Evolutionary conservation across 2,329 filamentous ascomycete species (phyloP).

Genomic region (Alternaria arbusti): DNA sequence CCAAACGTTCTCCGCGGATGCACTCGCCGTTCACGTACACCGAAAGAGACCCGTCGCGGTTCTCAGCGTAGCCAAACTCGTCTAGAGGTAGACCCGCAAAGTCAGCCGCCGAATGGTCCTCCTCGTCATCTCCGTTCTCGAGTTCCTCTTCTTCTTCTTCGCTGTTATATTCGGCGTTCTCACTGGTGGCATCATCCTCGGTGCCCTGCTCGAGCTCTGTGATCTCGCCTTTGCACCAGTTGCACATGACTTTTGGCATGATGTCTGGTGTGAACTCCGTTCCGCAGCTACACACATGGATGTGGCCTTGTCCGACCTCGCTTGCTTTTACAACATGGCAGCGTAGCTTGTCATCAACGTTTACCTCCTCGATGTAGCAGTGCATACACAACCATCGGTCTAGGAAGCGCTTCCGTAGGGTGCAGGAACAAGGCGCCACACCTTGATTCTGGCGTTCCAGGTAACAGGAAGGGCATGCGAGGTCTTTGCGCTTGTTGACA

Average conservation of each 20-base stretch:
- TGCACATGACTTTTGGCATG: conserved; percentile 5
- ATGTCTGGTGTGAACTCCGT: background rate
- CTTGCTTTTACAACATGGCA: background rate
- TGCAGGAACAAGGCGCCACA: conserved; percentile 19
- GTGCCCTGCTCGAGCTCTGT: background rate
- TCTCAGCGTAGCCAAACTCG: conserved; percentile 1
- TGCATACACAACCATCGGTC: conserved; percentile 26
- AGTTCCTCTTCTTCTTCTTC: background rate
- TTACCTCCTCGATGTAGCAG: conserved; percentile 12
- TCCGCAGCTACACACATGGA: conserved; percentile 10
- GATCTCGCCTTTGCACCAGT: conserved; percentile 16
- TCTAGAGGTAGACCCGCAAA: background rate
- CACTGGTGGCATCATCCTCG: background rate
- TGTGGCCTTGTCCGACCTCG: background rate
- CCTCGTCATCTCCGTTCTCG: background rate
- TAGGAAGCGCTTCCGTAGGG: conserved; percentile 22
- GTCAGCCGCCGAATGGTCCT: conserved; percentile 10
- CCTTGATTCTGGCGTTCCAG: background rate
- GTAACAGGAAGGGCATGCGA: conserved; percentile 21
- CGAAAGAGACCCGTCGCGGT: conserved; percentile 2
- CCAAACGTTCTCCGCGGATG: conserved; percentile 2
- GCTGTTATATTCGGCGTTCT: background rate
- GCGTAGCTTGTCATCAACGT: background rate
- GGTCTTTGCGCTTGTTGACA: conserved; percentile 10
- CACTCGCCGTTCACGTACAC: background rate